Evolutionary conservation across 1,284 basidiomycete genomes (phyloP).

Genomic region (Ustilago sp.): DNA sequence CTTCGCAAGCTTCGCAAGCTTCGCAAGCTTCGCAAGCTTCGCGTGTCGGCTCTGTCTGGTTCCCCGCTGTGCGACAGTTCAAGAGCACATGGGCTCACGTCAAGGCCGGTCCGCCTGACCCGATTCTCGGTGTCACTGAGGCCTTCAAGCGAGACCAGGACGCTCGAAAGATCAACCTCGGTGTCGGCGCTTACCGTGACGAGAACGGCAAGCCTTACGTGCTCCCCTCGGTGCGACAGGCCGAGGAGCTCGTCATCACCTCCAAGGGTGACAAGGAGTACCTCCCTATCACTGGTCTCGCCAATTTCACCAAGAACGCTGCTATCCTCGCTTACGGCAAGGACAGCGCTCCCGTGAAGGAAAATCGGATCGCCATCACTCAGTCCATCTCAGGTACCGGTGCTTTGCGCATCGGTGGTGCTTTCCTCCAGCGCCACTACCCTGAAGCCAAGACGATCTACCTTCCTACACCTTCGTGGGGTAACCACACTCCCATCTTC

Average conservation of each 20-base stretch:
- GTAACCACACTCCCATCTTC: slow-evolving; percentile 84
- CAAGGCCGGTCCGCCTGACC: slow-evolving; percentile 88
- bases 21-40: slow-evolving; percentile 39
- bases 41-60: slow-evolving; percentile 30
- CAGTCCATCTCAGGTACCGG: slow-evolving; percentile 99
- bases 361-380: slow-evolving; percentile 81
- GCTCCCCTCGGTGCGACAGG: slow-evolving; percentile 89
- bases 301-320: slow-evolving; percentile 88
- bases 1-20: slow-evolving; percentile 39
- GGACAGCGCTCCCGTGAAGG: slow-evolving; percentile 76
- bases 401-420: slow-evolving; percentile 94
- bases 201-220: slow-evolving; percentile 95
- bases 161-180: slow-evolving; percentile 95
- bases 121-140: slow-evolving; percentile 94
- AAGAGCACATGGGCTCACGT: slow-evolving; percentile 86
- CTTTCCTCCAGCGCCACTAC: slow-evolving; percentile 87
- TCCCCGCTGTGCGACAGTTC: slow-evolving; percentile 57
- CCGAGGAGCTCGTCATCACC: slow-evolving; percentile 80
- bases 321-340: slow-evolving; percentile 92
- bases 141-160: slow-evolving; percentile 87
- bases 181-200: slow-evolving; percentile 85
- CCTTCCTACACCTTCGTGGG: slow-evolving; percentile 95
- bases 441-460: slow-evolving; percentile 90
- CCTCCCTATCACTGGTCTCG: slow-evolving; percentile 91
- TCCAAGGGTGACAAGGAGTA: slow-evolving; percentile 94